Evolutionary conservation across 768 basidiomycete species (phyloP), one percentile per base, ranked within the genome.

Genomic region (Lactifluus volemus): DNA sequence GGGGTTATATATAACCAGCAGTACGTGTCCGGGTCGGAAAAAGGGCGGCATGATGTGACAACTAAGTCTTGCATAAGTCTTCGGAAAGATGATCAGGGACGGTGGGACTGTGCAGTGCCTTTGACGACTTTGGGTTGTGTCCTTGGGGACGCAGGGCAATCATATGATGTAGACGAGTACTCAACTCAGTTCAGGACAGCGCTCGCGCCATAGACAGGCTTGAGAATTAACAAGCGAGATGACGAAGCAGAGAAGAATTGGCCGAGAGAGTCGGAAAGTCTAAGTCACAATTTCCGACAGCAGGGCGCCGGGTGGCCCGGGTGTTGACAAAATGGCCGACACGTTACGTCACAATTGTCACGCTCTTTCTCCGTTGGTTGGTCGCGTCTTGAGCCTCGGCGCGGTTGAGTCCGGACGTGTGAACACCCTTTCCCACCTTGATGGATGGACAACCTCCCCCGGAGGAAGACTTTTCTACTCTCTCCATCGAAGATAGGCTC

Each of bases 401-500:
- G 59, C 58, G 53, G 57, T 56, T 60, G 58, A 53, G 41, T 10
- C 41, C 53, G 47, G 29, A 5, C 55, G 38, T 64, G 62, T 51
- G 66, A 60, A 49, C 36, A 60, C 63, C 48, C 65, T 60, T 61
- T 64, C 45, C 61, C 47, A 55, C 63, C 63, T 65, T 59, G 68
- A 93, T 93, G 93, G 94, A 96, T 74, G 94, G 92, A 58, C 85
- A 86, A 68, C 88, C 90, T 61, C 92, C 93, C 53, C 88, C 82
- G 68, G 94, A 97, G 77, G 94, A 97, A 77, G 94, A 98, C 74
- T 98, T 95, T 72, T 85, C 85, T 48, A 70, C 79, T 32, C 79
- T 98, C 53, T 77, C 91, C 21, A 80, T 97, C 50, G 73, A 82
- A 12, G 92, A 96, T 66, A 74, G 95, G 49, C 85, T 96, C 58